A percentile compares a stretch with the other conserved stretches of the same genome.
These are phyloP conservation scores for Allomyces javanicus DNA, from an alignment of 192 early-diverging fungal species.

Conservation along the genomic window DNA sequence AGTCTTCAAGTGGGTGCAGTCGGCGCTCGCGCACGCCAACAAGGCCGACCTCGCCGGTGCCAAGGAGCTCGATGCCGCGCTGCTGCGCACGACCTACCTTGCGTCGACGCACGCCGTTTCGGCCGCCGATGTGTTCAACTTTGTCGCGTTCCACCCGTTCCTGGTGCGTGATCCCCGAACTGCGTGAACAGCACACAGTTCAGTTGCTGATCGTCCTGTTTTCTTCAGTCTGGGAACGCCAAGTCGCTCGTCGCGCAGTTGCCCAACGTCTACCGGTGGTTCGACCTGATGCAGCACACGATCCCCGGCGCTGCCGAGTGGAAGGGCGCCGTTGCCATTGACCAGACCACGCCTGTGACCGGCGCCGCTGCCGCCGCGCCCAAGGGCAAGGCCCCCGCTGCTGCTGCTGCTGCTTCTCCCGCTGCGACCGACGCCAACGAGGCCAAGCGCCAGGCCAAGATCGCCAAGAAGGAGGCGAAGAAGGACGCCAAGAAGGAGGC, in stretches of 20 bases:
- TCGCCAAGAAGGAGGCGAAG: conserved; percentile 17
- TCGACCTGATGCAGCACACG: conserved; percentile 56
- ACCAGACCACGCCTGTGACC: conserved; percentile 19
- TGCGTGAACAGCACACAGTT: not conserved
- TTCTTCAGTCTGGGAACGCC: not conserved
- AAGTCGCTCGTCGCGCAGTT: conserved; percentile 4
- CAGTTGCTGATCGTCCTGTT: not conserved
- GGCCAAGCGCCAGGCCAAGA: conserved; percentile 13
- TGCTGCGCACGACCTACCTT: not conserved
- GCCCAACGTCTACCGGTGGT: conserved; percentile 50
- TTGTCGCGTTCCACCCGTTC: not conserved
- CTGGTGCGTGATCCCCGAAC: not conserved
- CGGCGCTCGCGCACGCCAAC: not conserved
- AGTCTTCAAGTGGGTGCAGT: not conserved
- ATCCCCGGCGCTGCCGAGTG: conserved; percentile 17
- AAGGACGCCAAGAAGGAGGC: conserved; percentile 16
- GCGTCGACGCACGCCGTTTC: not conserved
- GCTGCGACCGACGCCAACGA: too few species aligned
- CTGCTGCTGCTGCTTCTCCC: not conserved
- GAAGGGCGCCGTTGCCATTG: conserved; percentile 26
- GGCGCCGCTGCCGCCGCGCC: conserved; percentile 1
- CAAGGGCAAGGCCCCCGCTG: conserved; percentile 19
- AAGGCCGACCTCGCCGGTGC: not conserved
- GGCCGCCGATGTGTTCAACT: not conserved
- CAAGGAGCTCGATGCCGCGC: not conserved